Evolutionary conservation across 768 basidiomycete genomes (phyloP), one percentile per base, ranked within the genome.

Genomic region (Podaxis sp.): DNA sequence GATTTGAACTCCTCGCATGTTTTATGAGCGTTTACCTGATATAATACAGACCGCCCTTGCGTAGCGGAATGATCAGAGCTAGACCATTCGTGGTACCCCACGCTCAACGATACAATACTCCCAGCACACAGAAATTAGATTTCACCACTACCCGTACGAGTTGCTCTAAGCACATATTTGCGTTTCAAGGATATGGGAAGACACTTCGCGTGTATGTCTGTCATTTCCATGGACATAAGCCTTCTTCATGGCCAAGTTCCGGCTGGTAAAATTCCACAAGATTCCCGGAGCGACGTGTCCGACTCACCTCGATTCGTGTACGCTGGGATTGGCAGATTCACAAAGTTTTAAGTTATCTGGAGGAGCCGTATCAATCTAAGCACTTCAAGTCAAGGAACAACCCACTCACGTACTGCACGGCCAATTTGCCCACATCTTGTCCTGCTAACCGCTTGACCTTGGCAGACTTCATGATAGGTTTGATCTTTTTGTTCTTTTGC

Each of bases 141-240:
- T 77, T 99, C 99, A 19, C 96, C 97, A 39, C 91, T 93, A 52
- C 97, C 97, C 49, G 97, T 99, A 63, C 88, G 84, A 4, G 97
- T 97, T 22, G 97, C 96, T 60, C 95, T 97, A 4, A 99, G 85
- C 4, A 99, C 94, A 73, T 99, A 97, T 73, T 94, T 93, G 22
- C 97, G 95, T 52, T 96, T 94, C 2, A 99, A 80, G 15, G 97
- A 84, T 26, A 93, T 84, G 0, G 96, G 97, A 40, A 99, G 89
- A 42, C 95, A 90, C 73, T 93, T 83, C 46, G 88, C 87, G 73
- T 99, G 97, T 0, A 99, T 94, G 49, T 94, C 90, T 0, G 96
- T 97, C 84, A 95, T 94, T 22, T 90, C 81, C 48, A 88, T 81
- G 69, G 95, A 33, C 97, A 70, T 87, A 94, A 0, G 88, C 86